Evolutionary conservation across 257 asterid species (phyloP), one percentile per base, ranked within the genome.

Genomic region (Osmanthus fragrans): DNA sequence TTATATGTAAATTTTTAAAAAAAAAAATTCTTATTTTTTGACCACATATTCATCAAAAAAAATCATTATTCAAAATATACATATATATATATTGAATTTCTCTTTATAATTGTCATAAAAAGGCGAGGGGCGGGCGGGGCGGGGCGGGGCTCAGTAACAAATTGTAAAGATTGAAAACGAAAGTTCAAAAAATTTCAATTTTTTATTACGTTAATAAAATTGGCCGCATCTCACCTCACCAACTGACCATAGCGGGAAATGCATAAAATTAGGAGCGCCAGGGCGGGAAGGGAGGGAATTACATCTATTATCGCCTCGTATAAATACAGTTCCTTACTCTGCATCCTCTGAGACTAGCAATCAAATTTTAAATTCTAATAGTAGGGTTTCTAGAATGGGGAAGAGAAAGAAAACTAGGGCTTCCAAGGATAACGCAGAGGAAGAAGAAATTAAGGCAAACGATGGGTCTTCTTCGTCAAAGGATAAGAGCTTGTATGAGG

Each of bases 401-500:
- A 92, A 82, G 87, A 81, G 81, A 40, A 86, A 86, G 70, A 92
- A 83, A 76, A 63, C 88, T 87, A 89, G 95, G 96, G 92, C 85
- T 89, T 75, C 89, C 0, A 87, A 87, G 84, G 92, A 81, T 30
- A 85, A 84, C 70, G 90, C 84, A 7, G 89, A 89, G 73, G 85
- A 84, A 37, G 90, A 85, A 73, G 86, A 82, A 76, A 71, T 67
- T 76, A 36, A 72, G 47, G 91, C 84, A 30, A 83, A 76, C 37
- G 19, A 67, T 16, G 89, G 80, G 39, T 87, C 88, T 29, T 82
- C 95, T 71, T 87, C 96, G 49, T 85, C 94, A 30, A 71, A 66
- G 30, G 85, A 79, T 6, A 87, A 88, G 81, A 90, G 93, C 76
- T 89, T 94, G 58, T 94, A 94, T 39, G 97, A 92, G 94, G 98